Evolutionary conservation across 768 basidiomycete genomes (phyloP), one percentile per base, ranked within the genome.

Genomic region (Lactarius sp.): DNA sequence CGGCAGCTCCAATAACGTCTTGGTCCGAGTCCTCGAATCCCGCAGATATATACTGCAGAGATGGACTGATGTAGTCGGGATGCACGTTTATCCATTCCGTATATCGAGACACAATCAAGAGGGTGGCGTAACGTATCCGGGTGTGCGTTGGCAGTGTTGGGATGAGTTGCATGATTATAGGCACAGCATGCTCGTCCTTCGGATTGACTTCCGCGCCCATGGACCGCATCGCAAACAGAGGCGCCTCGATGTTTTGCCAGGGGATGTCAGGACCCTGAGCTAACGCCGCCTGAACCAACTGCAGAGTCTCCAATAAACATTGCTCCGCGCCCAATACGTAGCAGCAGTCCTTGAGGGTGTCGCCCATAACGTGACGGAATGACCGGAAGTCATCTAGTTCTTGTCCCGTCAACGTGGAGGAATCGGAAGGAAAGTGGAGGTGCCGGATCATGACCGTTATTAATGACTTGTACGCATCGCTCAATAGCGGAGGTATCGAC

Each of bases 221-320:
- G 13, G 96, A 94, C 51, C 97, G 83, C 87, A 99, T 88, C 18
- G 95, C 94, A 76, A 99, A 99, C 46, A 99, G 75, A 1, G 97
- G 97, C 0, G 97, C 97, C 72, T 99, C 97, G 54, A 99, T 86
- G 72, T 93, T 93, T 73, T 98, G 97, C 97, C 97, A 99, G 16
- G 89, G 77, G 3, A 78, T 76, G 53, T 80, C 79, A 13, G 82
- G 72, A 31, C 79, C 79, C 47, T 83, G 84, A 27, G 85, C 79
- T 56, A 98, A 80, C 2, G 90, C 92, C 7, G 76, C 72, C 36
- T 85, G 85, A 66, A 98, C 88, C 71, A 91, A 81, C 64, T 90
- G 86, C 75, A 92, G 92, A 2, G 94, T 83, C 3, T 88, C 81
- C 57, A 87, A 74, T 49, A 99, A 80, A 71, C 97, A 98, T 2